phyloP scores from a whole-genome alignment of 306 rosid genomes.

The Glycyrrhiza uralensis region DNA sequence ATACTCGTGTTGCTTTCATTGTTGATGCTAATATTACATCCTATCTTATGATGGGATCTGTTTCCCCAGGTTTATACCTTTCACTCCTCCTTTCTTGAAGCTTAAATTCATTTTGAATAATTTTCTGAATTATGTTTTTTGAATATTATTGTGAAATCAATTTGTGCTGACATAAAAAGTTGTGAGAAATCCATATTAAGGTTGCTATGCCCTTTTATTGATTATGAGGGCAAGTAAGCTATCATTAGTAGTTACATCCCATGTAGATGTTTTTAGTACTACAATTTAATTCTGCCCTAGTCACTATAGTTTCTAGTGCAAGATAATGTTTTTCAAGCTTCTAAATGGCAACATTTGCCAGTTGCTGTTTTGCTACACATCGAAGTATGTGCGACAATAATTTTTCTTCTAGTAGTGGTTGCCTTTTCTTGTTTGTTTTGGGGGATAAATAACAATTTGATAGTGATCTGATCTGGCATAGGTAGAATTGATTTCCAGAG shows the following conservation, averaged over 20 bases:
- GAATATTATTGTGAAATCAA: neutral
- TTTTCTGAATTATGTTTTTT: neutral
- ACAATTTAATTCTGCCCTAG: neutral
- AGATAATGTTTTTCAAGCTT: neutral
- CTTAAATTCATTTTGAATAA: neutral
- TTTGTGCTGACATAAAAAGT: neutral
- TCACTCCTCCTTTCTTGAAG: slow-evolving; percentile 6
- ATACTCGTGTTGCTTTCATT: slow-evolving; percentile 79
- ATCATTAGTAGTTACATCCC: neutral
- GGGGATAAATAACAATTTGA: neutral
- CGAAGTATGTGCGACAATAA: neutral
- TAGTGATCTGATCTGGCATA: neutral
- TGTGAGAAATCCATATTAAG: neutral
- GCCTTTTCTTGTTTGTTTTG: neutral
- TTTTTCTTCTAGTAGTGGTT: neutral
- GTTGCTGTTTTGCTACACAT: neutral
- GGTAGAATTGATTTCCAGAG: neutral
- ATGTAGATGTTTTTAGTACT: neutral
- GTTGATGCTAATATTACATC: slow-evolving; percentile 98
- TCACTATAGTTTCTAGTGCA: neutral
- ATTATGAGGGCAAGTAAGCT: neutral
- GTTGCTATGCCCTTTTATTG: neutral
- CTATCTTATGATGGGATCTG: slow-evolving; percentile 99
- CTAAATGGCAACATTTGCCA: neutral
- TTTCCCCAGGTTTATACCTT: slow-evolving; percentile 84